Conservation (phyloP, 1,284 basidiomycete species). For the Puccinia hordei region DNA sequence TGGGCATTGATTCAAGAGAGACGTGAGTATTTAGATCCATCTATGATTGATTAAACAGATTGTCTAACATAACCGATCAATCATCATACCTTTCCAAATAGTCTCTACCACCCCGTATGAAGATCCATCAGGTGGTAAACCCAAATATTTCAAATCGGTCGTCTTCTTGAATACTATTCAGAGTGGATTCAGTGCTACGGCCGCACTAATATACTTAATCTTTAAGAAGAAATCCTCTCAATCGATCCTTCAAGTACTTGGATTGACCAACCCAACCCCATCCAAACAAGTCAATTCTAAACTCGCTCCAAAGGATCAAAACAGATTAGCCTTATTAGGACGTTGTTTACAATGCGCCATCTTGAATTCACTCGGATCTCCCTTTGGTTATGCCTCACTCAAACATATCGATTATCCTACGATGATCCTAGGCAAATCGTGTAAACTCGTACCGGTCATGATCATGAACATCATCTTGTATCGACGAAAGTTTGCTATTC, state of each 20-base stretch:
- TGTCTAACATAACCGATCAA: not conserved
- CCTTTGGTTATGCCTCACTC: slow-evolving; percentile 91
- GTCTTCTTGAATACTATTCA: slow-evolving; percentile 85
- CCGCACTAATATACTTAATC: slow-evolving; percentile 78
- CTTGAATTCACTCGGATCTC: slow-evolving; percentile 86
- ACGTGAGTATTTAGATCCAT: slow-evolving; percentile 27
- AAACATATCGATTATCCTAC: slow-evolving; percentile 97
- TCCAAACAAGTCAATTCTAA: slow-evolving; percentile 49
- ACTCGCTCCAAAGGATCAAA: slow-evolving; percentile 22
- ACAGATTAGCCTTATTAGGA: slow-evolving; percentile 65
- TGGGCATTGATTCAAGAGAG: slow-evolving; percentile 50
- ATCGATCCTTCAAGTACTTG: slow-evolving; percentile 67
- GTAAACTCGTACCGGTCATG: slow-evolving; percentile 95
- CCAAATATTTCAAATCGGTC: slow-evolving; percentile 71
- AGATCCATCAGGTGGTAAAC: slow-evolving; percentile 52
- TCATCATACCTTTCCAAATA: not conserved
- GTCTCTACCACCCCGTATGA: slow-evolving; percentile 48
- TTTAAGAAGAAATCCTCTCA: slow-evolving; percentile 67
- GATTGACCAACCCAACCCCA: slow-evolving; percentile 59
- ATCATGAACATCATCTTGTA: slow-evolving; percentile 78
- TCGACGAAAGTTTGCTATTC: slow-evolving; percentile 58
- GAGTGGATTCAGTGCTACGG: slow-evolving; percentile 75
- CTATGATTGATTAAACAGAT: too few species aligned
- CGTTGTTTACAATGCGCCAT: slow-evolving; percentile 79
- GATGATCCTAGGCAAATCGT: slow-evolving; percentile 97